phyloP scores from a whole-genome alignment of 805 yeast species.

The Lachancea lanzarotensis region DNA sequence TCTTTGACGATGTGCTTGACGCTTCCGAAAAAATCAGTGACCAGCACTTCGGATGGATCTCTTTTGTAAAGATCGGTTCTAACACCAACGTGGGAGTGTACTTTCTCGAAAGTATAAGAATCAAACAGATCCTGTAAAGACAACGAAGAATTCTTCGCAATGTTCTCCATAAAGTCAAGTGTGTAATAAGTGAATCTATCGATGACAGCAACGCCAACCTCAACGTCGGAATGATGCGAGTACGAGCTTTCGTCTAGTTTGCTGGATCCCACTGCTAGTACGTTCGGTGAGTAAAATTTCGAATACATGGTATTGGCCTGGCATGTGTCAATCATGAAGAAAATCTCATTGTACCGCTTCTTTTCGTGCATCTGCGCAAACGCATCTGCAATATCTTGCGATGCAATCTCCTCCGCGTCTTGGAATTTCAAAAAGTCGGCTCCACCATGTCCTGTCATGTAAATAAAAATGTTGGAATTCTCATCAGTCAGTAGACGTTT shows the following conservation, averaged over 20 bases:
- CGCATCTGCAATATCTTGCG: conserved; percentile 95
- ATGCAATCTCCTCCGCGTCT: conserved; percentile 95
- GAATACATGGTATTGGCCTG: conserved; percentile 98
- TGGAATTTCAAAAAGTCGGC: conserved; percentile 95
- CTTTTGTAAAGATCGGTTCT: conserved; percentile 71
- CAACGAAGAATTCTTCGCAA: conserved; percentile 64
- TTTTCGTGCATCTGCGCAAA: conserved; percentile 96
- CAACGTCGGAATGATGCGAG: conserved; percentile 92
- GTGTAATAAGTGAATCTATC: conserved; percentile 93
- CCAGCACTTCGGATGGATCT: conserved; percentile 52
- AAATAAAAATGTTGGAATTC: conserved; percentile 86
- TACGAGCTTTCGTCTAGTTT: conserved; percentile 83
- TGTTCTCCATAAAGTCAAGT: conserved; percentile 76
- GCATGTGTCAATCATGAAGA: conserved; percentile 97
- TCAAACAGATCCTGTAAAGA: conserved; percentile 82
- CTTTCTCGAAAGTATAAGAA: conserved; percentile 73
- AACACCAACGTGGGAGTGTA: conserved; percentile 92
- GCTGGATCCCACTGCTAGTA: conserved; percentile 88
- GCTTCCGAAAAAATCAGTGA: conserved; percentile 93
- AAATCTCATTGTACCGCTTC: conserved; percentile 87
- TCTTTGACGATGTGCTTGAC: conserved; percentile 74
- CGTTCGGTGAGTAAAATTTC: conserved; percentile 84
- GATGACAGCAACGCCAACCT: conserved; percentile 95
- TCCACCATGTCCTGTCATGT: conserved; percentile 98
- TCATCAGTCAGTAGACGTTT: conserved; percentile 90